Evolutionary conservation across 176 grass and related monocot species (phyloP).

Genomic region (Carex parvula): DNA sequence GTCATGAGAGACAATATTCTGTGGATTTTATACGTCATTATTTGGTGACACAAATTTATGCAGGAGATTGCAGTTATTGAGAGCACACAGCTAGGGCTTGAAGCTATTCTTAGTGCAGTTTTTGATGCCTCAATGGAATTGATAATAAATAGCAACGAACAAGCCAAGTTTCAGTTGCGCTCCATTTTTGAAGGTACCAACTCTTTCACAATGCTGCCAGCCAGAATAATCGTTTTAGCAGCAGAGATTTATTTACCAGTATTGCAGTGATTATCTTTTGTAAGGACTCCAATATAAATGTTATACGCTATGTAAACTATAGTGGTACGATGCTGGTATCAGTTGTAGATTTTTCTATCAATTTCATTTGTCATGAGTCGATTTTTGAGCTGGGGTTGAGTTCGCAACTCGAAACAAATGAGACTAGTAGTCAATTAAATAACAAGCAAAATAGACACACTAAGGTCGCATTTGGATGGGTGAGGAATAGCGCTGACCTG

Average conservation of each 20-base stretch:
- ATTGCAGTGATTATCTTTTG: background rate
- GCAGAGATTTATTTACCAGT: background rate
- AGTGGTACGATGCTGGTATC: background rate
- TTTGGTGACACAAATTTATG: constrained; percentile 20
- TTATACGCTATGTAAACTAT: background rate
- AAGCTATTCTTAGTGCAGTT: constrained; percentile 65
- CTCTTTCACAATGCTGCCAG: background rate
- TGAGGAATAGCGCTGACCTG: too few relatives aligned
- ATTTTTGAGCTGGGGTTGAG: too few relatives aligned
- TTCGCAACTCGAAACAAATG: background rate
- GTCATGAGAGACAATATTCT: constrained; percentile 5
- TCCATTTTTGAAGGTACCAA: constrained; percentile 72
- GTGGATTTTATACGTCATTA: background rate
- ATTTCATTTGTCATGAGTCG: background rate
- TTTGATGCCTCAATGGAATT: constrained; percentile 73
- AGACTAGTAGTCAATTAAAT: background rate
- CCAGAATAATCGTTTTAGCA: background rate
- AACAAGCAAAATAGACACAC: background rate
- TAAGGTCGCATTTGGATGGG: background rate
- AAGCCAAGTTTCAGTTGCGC: constrained; percentile 59
- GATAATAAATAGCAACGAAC: constrained; percentile 41
- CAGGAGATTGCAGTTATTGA: constrained; percentile 80
- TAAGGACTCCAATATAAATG: background rate
- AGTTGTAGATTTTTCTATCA: background rate
- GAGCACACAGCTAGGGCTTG: constrained; percentile 72